Conservation (phyloP, 2,329 filamentous ascomycete genomes). For the Sphaerulina populicola region DNA sequence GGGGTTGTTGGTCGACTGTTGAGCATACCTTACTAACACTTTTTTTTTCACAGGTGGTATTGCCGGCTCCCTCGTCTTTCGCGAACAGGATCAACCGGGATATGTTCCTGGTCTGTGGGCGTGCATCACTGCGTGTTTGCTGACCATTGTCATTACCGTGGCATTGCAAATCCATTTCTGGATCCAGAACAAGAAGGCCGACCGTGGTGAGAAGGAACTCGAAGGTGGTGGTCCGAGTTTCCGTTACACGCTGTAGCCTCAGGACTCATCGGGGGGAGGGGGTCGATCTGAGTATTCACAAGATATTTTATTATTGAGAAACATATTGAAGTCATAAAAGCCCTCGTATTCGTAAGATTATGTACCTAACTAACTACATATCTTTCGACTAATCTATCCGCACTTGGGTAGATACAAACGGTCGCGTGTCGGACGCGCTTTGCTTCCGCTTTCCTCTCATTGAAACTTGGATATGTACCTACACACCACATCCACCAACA, state of each 20-base stretch:
- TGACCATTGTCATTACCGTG: conserved; percentile 18
- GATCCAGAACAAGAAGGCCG: conserved; percentile 19
- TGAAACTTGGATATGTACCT: no score
- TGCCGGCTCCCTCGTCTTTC: conserved; percentile 17
- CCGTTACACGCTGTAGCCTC: conserved; percentile 28
- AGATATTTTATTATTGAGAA: no score
- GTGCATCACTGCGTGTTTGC: conserved; percentile 19
- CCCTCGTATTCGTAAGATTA: no score
- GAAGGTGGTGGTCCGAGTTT: conserved; percentile 27
- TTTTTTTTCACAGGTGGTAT: conserved; percentile 23
- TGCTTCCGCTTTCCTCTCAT: no score
- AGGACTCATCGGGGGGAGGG: conserved; percentile 1
- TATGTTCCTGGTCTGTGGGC: conserved; percentile 24
- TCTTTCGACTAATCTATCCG: no score
- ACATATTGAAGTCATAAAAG: no score
- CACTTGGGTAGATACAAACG: no score
- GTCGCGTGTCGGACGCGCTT: no score
- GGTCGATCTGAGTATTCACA: no score
- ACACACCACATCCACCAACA: no score
- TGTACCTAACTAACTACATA: no score
- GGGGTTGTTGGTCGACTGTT: no score
- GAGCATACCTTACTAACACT: conserved; percentile 15
- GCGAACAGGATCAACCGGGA: conserved; percentile 17
- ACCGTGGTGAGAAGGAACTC: conserved; percentile 18
- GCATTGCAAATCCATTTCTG: conserved; percentile 19